Evolutionary conservation across 208 protist genomes (phyloP).

Genomic region (Wallacemonas rigidus): DNA sequence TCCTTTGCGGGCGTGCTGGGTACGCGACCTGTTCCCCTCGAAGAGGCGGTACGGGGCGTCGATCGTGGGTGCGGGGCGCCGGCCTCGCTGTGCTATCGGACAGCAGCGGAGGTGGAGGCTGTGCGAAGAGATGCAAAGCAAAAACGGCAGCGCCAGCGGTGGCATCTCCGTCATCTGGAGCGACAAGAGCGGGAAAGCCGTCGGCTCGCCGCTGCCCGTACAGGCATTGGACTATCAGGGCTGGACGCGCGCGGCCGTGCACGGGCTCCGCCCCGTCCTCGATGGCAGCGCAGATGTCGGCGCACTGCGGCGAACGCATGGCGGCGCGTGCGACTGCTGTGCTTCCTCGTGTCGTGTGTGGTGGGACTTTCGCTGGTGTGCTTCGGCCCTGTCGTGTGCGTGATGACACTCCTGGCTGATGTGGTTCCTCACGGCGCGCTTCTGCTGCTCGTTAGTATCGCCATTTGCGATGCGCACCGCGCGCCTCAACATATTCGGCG

Average conservation of each 20-base stretch:
- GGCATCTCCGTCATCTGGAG: conserved; percentile 6
- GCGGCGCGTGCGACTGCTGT: conserved; percentile 14
- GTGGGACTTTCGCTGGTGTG: conserved; percentile 3
- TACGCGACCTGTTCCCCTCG: too few relatives aligned
- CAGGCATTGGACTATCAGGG: background rate
- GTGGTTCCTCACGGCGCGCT: conserved; percentile 2
- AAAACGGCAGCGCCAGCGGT: background rate
- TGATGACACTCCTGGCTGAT: conserved; percentile 10
- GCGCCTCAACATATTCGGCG: background rate
- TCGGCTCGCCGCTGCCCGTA: background rate
- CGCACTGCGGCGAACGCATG: background rate
- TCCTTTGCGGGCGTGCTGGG: too few relatives aligned
- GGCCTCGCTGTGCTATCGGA: background rate
- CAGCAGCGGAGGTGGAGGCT: background rate
- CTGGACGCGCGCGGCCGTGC: background rate
- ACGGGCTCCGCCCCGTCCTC: background rate
- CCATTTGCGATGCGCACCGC: background rate
- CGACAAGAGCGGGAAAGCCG: conserved; percentile 8
- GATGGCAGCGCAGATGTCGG: background rate
- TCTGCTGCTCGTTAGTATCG: background rate
- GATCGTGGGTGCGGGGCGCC: too few relatives aligned
- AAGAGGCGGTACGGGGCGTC: too few relatives aligned
- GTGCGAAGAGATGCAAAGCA: background rate
- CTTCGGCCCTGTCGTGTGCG: conserved; percentile 13
- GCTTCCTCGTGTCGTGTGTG: conserved; percentile 8